These are phyloP conservation scores for Plasmodium yoelii DNA, from an alignment of 169 alveolate genomes.

Conservation along the genomic window DNA sequence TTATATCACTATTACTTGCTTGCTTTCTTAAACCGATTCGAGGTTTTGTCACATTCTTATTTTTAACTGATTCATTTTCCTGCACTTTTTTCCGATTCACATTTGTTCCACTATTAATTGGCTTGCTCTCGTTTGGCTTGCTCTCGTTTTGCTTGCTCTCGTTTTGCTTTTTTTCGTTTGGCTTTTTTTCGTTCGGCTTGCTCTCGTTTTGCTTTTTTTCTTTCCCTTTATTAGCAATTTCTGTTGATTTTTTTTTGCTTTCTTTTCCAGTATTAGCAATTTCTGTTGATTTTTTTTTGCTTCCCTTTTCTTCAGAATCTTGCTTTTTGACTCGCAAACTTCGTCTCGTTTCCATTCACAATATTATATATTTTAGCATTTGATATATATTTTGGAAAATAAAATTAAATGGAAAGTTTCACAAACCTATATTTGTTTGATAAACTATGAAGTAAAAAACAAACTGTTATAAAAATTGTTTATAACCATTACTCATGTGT, in stretches of 20 bases:
- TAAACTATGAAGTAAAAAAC: neutral
- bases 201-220: slow-evolving; percentile 1
- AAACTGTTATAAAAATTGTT: neutral
- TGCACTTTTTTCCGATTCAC: neutral
- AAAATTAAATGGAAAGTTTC: neutral
- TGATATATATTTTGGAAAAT: neutral
- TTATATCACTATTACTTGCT: neutral
- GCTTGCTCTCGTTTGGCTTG: too few relatives aligned
- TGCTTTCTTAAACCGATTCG: neutral
- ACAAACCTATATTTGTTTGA: too few relatives aligned
- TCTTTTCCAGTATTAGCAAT: neutral
- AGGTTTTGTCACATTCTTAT: neutral
- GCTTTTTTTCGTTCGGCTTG: too few relatives aligned
- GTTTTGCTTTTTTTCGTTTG: too few relatives aligned
- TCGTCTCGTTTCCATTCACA: slow-evolving; percentile 54
- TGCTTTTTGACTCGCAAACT: slow-evolving; percentile 14
- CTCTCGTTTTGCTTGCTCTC: too few relatives aligned
- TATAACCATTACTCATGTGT: too few relatives aligned
- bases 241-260: neutral
- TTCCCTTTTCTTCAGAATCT: neutral
- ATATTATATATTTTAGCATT: too few relatives aligned
- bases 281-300: neutral
- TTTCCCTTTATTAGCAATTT: too few relatives aligned
- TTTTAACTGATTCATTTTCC: neutral
- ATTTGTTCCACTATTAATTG: neutral